Evolutionary conservation across 1,284 basidiomycete species (phyloP), one percentile per base, ranked within the genome.

Genomic region (Filobasidium uniguttulatum): DNA sequence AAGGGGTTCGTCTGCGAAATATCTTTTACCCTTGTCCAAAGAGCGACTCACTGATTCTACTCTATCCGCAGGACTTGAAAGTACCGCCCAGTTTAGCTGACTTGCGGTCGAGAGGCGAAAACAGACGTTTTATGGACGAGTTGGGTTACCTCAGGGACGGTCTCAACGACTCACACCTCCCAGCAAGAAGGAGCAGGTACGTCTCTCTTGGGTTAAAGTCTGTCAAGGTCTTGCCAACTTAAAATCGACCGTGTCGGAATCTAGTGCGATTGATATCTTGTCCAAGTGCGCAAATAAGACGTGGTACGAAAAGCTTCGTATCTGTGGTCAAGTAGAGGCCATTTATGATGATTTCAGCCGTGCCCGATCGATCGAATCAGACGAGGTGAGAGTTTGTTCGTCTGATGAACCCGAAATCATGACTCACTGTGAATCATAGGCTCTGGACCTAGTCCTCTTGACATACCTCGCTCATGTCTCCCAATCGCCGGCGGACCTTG

Each of bases 81-180:
- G 46, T 38, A 9, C 53, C 48, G 22, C 38, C 37, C 4, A 49
- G 60, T 8, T 60, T 67, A 7, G 59, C 64, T 5, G 66, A 69
- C 48, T 62, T 68, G 60, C 50, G 66, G 33, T 63, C 62, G 3
- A 62, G 60, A 52, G 67, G 67, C 4, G 67, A 65, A 52, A 67
- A 67, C 43, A 49, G 66, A 17, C 56, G 61, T 12, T 66, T 68
- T 54, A 59, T 64, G 56, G 67, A 68, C 50, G 65, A 69, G 54
- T 35, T 68, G 2, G 57, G 50, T 4, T 65, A 61, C 44, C 54
- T 67, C 15, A 47, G 65, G 1, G 64, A 66, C 9, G 62, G 62
- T 1, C 50, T 69, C 2, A 36, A 41, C 2, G 60, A 62, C 46
- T 23, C 55, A 6, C 54, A 48, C 26, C 34, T 55, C 5, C 53